Evolutionary conservation across 306 rosid species (phyloP).

Genomic region (Sesbania bispinosa): DNA sequence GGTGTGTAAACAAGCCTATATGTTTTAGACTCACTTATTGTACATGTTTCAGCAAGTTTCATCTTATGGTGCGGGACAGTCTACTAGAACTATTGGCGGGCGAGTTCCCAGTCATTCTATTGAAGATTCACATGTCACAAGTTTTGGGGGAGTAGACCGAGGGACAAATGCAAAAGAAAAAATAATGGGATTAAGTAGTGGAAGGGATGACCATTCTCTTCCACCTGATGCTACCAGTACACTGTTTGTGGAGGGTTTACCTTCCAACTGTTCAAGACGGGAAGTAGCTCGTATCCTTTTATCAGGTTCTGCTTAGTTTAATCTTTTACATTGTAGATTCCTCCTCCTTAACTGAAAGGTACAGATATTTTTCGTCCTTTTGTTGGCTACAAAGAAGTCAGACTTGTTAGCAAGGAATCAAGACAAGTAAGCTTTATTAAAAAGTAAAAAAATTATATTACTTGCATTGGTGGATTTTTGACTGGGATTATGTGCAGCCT

Average conservation of each 20-base stretch:
- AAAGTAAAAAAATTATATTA: neutral
- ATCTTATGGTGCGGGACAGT: constrained; percentile 69
- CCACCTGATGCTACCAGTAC: constrained; percentile 95
- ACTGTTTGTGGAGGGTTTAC: constrained; percentile 93
- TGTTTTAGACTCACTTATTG: constrained; percentile 30
- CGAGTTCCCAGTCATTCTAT: constrained; percentile 53
- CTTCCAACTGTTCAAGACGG: constrained; percentile 80
- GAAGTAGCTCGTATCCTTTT: constrained; percentile 99
- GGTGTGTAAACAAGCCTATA: neutral
- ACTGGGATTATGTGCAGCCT: constrained; percentile 62
- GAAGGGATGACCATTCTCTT: constrained; percentile 74
- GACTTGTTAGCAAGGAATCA: constrained; percentile 96
- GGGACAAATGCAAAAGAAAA: constrained; percentile 60
- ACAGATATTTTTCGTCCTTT: constrained; percentile 95
- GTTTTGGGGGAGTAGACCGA: constrained; percentile 60
- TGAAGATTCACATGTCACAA: constrained; percentile 61
- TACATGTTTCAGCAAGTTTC: constrained; percentile 64
- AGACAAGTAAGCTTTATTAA: constrained; percentile 71
- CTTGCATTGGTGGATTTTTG: constrained; percentile 29
- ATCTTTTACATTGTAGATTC: constrained; percentile 22
- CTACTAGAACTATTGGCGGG: constrained; percentile 65
- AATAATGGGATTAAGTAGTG: constrained; percentile 55
- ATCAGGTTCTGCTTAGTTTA: neutral
- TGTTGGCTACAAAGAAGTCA: constrained; percentile 98
- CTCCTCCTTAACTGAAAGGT: constrained; percentile 45